Percentiles rank a stretch among this genome's conserved stretches.
Evolutionary conservation across 441 rosid genomes (phyloP).

Genomic region (Monsonia emarginata): DNA sequence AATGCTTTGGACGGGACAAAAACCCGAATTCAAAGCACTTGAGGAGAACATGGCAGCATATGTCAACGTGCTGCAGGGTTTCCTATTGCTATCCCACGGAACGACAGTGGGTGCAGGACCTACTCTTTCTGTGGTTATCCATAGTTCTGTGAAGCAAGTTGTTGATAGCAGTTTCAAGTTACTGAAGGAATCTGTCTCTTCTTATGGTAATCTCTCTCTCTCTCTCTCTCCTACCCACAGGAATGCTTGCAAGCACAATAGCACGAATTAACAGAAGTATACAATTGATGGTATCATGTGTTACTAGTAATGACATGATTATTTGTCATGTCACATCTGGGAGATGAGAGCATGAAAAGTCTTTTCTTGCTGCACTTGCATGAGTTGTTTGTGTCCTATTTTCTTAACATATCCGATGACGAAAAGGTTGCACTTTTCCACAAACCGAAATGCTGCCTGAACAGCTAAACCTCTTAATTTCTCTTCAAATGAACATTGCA

Average conservation of each 20-base stretch:
- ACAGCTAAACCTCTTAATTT: not conserved
- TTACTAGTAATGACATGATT: no score
- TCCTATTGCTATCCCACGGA: slow-evolving; percentile 67
- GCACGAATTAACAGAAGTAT: not conserved
- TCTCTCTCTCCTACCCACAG: not conserved
- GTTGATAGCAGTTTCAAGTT: slow-evolving; percentile 80
- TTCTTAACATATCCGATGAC: not conserved
- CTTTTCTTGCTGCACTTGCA: no score
- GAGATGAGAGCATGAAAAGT: no score
- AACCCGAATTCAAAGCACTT: slow-evolving; percentile 55
- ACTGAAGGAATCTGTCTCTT: slow-evolving; percentile 56
- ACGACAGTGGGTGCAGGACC: slow-evolving; percentile 71
- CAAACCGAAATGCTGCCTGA: not conserved
- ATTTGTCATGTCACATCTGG: no score
- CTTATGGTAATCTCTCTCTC: slow-evolving; percentile 35
- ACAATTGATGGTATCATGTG: not conserved
- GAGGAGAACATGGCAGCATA: slow-evolving; percentile 60
- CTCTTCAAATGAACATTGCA: slow-evolving; percentile 22
- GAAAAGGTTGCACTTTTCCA: not conserved
- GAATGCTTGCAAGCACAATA: not conserved
- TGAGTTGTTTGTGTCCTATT: not conserved
- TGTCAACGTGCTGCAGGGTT: slow-evolving; percentile 72
- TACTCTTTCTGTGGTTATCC: slow-evolving; percentile 60
- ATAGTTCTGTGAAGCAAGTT: slow-evolving; percentile 52
- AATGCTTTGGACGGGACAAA: slow-evolving; percentile 78